Evolutionary conservation across 495 filamentous ascomycete species (phyloP), one percentile per base, ranked within the genome.

Genomic region (Cercophora scortea): DNA sequence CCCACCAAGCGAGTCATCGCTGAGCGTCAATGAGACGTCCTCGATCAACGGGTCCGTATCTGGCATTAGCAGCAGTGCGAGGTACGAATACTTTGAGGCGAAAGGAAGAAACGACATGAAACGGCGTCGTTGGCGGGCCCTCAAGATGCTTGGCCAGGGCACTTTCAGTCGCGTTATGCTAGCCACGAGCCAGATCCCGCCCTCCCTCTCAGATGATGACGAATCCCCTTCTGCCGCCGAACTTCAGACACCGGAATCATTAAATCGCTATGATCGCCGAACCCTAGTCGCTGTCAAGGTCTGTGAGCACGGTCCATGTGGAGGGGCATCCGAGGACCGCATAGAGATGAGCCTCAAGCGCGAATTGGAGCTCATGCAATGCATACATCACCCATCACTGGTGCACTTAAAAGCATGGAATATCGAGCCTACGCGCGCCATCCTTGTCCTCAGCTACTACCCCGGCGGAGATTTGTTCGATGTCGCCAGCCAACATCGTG

Each of bases 391-490:
- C 67, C 93, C 94, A 4, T 94, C 87, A 0, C 70, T 98, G 41
- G 86, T 96, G 11, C 84, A 95, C 62, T 74, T 98, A 45, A 90
- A 90, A 61, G 90, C 89, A 6, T 94, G 88, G 73, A 90, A 78
- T 46, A 86, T 88, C 55, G 86, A 92, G 63, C 80, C 85, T 32
- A 82, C 84, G 36, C 83, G 89, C 36, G 88, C 90, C 3, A 74
- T 95, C 40, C 73, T 98, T 40, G 86, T 97, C 38, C 73, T 98
- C 51, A 88, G 85, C 55, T 97, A 96, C 64, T 96, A 89, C 60
- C 83, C 91, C 3, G 93, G 93, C 3, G 94, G 93, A 6, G 93
- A 98, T 64, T 74, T 98, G 15, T 98, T 98, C 65, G 94, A 97
- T 50, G 75, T 96, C 32, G 93, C 91, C 19, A 88, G 83, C 63